phyloP scores from a whole-genome alignment of 1,284 basidiomycete genomes.

The Coriolopsis trogii region DNA sequence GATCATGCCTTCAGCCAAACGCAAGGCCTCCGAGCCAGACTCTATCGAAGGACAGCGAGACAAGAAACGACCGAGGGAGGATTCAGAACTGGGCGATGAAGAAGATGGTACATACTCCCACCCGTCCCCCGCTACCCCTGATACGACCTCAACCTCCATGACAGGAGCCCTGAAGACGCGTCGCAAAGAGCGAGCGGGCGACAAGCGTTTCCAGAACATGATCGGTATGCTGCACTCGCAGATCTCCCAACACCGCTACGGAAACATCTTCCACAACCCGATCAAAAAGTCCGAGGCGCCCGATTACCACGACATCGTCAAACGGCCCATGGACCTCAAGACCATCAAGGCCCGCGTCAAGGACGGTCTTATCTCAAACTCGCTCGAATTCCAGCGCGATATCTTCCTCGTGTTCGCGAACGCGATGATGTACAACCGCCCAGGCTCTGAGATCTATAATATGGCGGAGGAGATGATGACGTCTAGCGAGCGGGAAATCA shows the following conservation, averaged over 20 bases:
- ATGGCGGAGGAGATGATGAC: constrained; percentile 97
- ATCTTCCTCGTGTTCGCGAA: constrained; percentile 94
- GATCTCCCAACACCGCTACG: constrained; percentile 83
- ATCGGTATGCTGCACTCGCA: constrained; percentile 80
- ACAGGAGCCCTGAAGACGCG: constrained; percentile 23
- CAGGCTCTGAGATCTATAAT: constrained; percentile 78
- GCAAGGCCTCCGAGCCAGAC: constrained; percentile 63
- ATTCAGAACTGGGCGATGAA: constrained; percentile 66
- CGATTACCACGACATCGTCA: constrained; percentile 89
- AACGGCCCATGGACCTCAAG: constrained; percentile 91
- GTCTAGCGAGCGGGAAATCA: constrained; percentile 79
- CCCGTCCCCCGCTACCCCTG: constrained; percentile 16
- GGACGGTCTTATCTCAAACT: constrained; percentile 79
- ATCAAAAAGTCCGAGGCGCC: constrained; percentile 88
- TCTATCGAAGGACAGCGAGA: constrained; percentile 55
- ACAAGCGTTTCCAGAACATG: constrained; percentile 78
- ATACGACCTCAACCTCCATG: neutral
- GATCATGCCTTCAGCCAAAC: constrained; percentile 45
- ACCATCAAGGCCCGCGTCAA: constrained; percentile 84
- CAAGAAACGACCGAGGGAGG: constrained; percentile 67
- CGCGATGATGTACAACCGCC: constrained; percentile 93
- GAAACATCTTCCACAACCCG: constrained; percentile 89
- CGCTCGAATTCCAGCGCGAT: constrained; percentile 87
- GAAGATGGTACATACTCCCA: constrained; percentile 54
- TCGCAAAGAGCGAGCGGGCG: constrained; percentile 35